phyloP scores from a whole-genome alignment of 2,329 filamentous ascomycete genomes.

The Sporothrix globosa region DNA sequence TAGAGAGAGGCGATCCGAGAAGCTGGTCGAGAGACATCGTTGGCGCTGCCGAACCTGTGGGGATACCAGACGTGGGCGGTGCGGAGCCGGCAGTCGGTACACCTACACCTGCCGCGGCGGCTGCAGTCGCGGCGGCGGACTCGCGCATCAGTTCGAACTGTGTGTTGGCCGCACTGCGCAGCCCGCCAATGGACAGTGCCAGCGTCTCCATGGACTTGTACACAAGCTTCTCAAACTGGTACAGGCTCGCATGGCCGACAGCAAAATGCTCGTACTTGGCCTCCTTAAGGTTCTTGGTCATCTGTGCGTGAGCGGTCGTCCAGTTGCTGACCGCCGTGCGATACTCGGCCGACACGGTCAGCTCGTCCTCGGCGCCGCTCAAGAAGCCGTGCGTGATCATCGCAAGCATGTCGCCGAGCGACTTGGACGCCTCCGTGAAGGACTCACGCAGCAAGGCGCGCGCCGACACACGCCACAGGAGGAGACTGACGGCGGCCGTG shows the following conservation, averaged over 20 bases:
- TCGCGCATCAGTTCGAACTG: slow-evolving; percentile 85
- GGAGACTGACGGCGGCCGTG: slow-evolving; percentile 73
- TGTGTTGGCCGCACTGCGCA: slow-evolving; percentile 85
- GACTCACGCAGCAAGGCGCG: slow-evolving; percentile 72
- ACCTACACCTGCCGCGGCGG: neutral
- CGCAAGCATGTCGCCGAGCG: slow-evolving; percentile 78
- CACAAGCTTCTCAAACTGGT: slow-evolving; percentile 75
- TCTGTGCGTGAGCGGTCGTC: slow-evolving; percentile 66
- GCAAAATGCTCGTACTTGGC: slow-evolving; percentile 89
- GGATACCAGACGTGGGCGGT: slow-evolving; percentile 2
- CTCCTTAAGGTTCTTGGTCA: slow-evolving; percentile 79
- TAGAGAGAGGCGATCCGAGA: slow-evolving; percentile 40
- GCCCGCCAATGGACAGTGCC: slow-evolving; percentile 84
- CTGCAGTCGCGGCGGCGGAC: slow-evolving; percentile 41
- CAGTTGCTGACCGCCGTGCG: slow-evolving; percentile 64
- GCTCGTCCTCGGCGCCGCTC: slow-evolving; percentile 76
- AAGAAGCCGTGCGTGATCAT: slow-evolving; percentile 83
- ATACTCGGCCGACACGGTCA: slow-evolving; percentile 66
- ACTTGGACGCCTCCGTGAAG: slow-evolving; percentile 72
- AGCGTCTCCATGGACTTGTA: slow-evolving; percentile 83
- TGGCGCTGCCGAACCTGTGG: neutral
- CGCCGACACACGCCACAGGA: slow-evolving; percentile 79
- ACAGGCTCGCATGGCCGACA: slow-evolving; percentile 76
- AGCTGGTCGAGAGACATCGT: slow-evolving; percentile 14
- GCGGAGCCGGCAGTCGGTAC: neutral